A percentile compares a stretch with the other conserved stretches of the same genome.
Conservation (phyloP, 2,329 filamentous ascomycete genomes). For the Lizonia empirigonia region DNA sequence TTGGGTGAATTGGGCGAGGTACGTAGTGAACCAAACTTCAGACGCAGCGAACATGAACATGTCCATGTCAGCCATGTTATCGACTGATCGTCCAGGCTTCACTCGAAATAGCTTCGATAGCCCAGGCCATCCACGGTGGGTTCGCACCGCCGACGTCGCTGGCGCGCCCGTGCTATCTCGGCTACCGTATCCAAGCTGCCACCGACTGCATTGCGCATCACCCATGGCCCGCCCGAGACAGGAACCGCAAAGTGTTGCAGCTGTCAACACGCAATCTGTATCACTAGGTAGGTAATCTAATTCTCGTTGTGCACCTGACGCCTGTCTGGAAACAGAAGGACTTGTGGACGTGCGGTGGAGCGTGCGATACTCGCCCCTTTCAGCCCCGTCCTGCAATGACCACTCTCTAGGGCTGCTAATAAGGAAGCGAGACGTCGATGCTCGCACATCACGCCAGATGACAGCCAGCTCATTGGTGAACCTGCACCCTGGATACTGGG, state of each 20-base stretch:
- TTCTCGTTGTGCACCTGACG: conserved; percentile 2
- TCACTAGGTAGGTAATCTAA: too few species aligned
- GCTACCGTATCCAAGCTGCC: too few species aligned
- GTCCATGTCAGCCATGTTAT: conserved; percentile 1
- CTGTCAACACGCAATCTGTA: background rate
- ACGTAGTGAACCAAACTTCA: background rate
- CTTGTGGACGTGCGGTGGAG: conserved; percentile 5
- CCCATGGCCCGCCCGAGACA: background rate
- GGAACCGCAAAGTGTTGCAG: background rate
- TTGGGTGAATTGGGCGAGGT: background rate
- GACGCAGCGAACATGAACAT: background rate
- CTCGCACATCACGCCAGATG: conserved; percentile 6
- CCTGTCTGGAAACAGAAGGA: background rate
- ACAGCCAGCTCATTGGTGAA: background rate
- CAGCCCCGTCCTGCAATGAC: conserved; percentile 2
- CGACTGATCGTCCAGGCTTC: conserved; percentile 16
- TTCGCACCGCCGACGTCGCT: background rate
- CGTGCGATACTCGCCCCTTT: conserved; percentile 9
- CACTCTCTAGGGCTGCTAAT: too few species aligned
- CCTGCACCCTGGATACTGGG: conserved; percentile 9
- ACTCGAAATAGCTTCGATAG: conserved; percentile 9
- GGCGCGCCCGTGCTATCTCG: conserved; percentile 10
- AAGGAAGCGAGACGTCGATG: conserved; percentile 3
- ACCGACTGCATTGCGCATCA: background rate
- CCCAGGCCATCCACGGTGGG: conserved; percentile 5